These are phyloP conservation scores for Vigna angularis DNA, from an alignment of 306 rosid genomes.

Conservation along the genomic window DNA sequence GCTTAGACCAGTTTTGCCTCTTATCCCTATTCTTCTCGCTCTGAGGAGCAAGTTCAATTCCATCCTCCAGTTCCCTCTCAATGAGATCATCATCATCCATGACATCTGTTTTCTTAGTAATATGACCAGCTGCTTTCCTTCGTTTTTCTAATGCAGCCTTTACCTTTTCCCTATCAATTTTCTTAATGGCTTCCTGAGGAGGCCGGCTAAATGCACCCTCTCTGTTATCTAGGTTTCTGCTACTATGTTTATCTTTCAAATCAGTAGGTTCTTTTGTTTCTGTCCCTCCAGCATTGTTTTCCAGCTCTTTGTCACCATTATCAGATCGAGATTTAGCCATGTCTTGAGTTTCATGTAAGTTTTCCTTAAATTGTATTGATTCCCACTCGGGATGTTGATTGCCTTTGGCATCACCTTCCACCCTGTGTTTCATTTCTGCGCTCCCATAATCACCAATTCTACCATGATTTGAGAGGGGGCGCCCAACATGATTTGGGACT, in stretches of 20 bases:
- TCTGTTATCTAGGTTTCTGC: conserved; percentile 62
- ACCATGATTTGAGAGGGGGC: conserved; percentile 51
- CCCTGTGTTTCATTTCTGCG: conserved; percentile 64
- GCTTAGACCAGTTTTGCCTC: conserved; percentile 82
- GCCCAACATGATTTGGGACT: conserved; percentile 63
- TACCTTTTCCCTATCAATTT: conserved; percentile 83
- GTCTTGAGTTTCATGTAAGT: conserved; percentile 57
- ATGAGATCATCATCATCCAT: conserved; percentile 97
- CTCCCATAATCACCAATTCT: conserved; percentile 68
- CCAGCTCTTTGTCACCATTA: conserved; percentile 63
- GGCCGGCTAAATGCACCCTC: conserved; percentile 63
- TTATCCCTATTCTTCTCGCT: conserved; percentile 78
- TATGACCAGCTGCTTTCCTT: conserved; percentile 73
- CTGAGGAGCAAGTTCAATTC: conserved; percentile 81
- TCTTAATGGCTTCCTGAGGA: conserved; percentile 84
- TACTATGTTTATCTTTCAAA: conserved; percentile 64
- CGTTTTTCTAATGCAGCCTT: conserved; percentile 96
- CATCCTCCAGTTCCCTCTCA: conserved; percentile 96
- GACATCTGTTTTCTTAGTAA: conserved; percentile 71
- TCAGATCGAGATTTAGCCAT: conserved; percentile 54
- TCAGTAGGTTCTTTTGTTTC: conserved; percentile 69
- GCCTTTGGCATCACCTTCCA: conserved; percentile 65
- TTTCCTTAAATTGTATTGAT: conserved; percentile 55
- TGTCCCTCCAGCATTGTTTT: conserved; percentile 55
- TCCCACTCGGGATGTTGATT: conserved; percentile 55